These are phyloP conservation scores for Zygosaccharomyces sapae DNA, from an alignment of 1,139 yeast species.

Conservation along the genomic window DNA sequence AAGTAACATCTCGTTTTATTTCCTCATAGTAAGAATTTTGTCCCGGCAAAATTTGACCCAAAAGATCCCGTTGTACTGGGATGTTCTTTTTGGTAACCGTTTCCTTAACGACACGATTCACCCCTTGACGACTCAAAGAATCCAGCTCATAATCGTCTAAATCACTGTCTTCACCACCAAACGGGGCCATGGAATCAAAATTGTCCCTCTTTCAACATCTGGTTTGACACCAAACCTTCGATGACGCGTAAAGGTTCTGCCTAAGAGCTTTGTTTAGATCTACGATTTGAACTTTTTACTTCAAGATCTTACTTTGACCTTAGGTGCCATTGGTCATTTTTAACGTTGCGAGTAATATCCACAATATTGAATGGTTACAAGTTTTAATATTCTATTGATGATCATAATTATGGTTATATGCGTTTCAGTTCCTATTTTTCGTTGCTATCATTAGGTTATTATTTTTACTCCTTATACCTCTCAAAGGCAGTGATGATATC, in stretches of 20 bases:
- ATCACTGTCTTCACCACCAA: slow-evolving; percentile 30
- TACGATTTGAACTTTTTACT: not conserved
- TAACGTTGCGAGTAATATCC: not conserved
- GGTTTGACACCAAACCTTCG: not conserved
- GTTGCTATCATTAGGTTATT: not conserved
- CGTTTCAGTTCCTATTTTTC: not conserved
- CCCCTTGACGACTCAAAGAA: slow-evolving; percentile 30
- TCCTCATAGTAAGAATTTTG: slow-evolving; percentile 38
- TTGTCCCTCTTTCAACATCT: not conserved
- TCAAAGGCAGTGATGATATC: slow-evolving; percentile 44
- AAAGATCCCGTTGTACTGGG: slow-evolving; percentile 38
- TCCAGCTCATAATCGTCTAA: slow-evolving; percentile 37
- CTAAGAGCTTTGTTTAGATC: not conserved
- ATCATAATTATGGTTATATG: not conserved
- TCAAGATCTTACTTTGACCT: not conserved
- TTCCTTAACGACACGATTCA: slow-evolving; percentile 36
- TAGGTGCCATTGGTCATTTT: not conserved
- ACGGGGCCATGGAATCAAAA: slow-evolving; percentile 4
- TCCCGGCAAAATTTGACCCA: slow-evolving; percentile 33
- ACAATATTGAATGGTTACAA: not conserved
- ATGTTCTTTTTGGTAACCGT: slow-evolving; percentile 30
- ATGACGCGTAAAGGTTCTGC: not conserved
- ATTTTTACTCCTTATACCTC: slow-evolving; percentile 24
- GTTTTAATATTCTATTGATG: not conserved
- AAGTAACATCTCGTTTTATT: slow-evolving; percentile 34